Evolutionary conservation across 495 filamentous ascomycete species (phyloP).

Genomic region (Xylona heveae): DNA sequence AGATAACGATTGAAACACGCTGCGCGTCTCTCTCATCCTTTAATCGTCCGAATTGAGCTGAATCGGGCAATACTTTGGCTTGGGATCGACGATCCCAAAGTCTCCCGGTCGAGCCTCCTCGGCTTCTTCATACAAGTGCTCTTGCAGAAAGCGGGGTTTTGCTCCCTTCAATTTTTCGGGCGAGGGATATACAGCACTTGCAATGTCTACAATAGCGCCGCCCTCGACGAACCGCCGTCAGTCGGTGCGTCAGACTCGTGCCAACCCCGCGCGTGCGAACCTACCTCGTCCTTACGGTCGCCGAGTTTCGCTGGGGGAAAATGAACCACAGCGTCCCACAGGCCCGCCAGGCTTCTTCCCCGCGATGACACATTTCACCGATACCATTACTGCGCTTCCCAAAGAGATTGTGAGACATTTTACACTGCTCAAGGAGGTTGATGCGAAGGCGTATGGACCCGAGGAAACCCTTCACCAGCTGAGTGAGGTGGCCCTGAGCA

Average conservation of each 20-base stretch:
- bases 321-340: slow-evolving; percentile 15
- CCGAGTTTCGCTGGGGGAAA: slow-evolving; percentile 12
- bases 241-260: slow-evolving; percentile 36
- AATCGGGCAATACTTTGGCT: too few species aligned
- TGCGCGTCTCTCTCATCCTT: too few species aligned
- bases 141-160: too few species aligned
- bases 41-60: too few species aligned
- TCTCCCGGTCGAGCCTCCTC: too few species aligned
- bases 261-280: slow-evolving; percentile 32
- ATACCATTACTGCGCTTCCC: slow-evolving; percentile 78
- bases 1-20: too few species aligned
- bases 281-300: slow-evolving; percentile 25
- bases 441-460: slow-evolving; percentile 49
- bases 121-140: too few species aligned
- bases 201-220: too few species aligned
- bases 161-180: too few species aligned
- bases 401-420: slow-evolving; percentile 90
- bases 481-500: neutral
- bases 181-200: too few species aligned
- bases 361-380: slow-evolving; percentile 82
- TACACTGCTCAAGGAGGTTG: slow-evolving; percentile 86
- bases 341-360: slow-evolving; percentile 56
- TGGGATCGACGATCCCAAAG: too few species aligned
- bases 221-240: slow-evolving; percentile 24
- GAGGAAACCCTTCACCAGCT: slow-evolving; percentile 3